Evolutionary conservation across 2,329 filamentous ascomycete genomes (phyloP).

Genomic region (Beauveria australis): DNA sequence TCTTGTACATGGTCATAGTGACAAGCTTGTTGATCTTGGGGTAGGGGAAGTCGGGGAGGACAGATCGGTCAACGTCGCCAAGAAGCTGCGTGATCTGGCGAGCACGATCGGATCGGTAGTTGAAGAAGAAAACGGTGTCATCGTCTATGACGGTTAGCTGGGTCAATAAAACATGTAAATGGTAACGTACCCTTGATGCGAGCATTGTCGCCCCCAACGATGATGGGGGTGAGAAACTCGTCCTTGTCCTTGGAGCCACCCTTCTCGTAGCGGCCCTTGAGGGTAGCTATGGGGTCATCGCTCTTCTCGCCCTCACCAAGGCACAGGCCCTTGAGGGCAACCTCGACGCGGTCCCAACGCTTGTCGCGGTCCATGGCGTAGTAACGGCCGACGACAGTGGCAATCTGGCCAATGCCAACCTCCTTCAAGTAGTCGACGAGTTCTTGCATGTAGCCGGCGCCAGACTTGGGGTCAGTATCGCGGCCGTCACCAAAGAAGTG

Average conservation of each 20-base stretch:
- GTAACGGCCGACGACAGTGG: constrained; percentile 91
- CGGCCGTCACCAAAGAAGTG: constrained; percentile 99
- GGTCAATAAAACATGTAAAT: not conserved
- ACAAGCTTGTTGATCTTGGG: constrained; percentile 78
- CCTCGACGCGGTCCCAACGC: constrained; percentile 91
- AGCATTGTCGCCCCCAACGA: constrained; percentile 77
- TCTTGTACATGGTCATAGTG: constrained; percentile 99
- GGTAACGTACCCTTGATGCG: constrained; percentile 65
- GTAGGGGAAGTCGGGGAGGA: constrained; percentile 84
- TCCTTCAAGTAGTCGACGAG: constrained; percentile 75
- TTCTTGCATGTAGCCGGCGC: constrained; percentile 78
- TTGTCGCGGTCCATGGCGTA: constrained; percentile 99
- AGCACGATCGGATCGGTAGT: constrained; percentile 97
- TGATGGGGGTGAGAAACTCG: constrained; percentile 97
- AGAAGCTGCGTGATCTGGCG: constrained; percentile 93
- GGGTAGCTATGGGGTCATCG: constrained; percentile 74
- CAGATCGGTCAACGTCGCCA: constrained; percentile 85
- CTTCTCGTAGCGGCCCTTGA: constrained; percentile 81
- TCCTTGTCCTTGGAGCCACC: constrained; percentile 65
- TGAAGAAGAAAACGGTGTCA: constrained; percentile 99
- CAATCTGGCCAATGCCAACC: constrained; percentile 77
- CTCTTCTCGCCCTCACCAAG: constrained; percentile 80
- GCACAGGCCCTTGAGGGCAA: constrained; percentile 81
- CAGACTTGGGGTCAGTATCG: constrained; percentile 95
- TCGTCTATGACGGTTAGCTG: constrained; percentile 47